phyloP scores from a whole-genome alignment of 345 rosid genomes.

The Durio zibethinus region DNA sequence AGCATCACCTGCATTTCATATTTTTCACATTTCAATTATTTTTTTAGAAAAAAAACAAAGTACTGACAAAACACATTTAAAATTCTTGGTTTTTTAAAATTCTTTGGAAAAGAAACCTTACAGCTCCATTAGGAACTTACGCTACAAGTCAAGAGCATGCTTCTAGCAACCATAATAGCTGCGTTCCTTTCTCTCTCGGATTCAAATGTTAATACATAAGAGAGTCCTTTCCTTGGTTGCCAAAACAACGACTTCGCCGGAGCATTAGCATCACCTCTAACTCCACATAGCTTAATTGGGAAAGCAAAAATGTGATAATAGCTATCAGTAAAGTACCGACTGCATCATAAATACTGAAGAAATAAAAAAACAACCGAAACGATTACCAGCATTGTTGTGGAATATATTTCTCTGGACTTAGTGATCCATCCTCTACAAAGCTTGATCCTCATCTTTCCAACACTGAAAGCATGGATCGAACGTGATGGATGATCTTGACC shows the following conservation, averaged over 20 bases:
- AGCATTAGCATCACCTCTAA: conserved; percentile 46
- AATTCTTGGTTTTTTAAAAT: background rate
- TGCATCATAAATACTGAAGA: background rate
- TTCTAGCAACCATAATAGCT: conserved; percentile 72
- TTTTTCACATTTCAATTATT: background rate
- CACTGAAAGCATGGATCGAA: conserved; percentile 57
- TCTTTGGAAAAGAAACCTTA: too few relatives aligned
- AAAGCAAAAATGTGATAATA: conserved; percentile 10
- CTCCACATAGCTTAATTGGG: conserved; percentile 65
- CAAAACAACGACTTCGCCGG: conserved; percentile 77
- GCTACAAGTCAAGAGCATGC: conserved; percentile 77
- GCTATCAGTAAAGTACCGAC: background rate
- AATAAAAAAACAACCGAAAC: background rate
- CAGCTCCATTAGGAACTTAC: conserved; percentile 37
- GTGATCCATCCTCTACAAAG: conserved; percentile 97
- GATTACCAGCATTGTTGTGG: conserved; percentile 78
- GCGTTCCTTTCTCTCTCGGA: conserved; percentile 87
- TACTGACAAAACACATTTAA: background rate
- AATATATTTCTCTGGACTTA: conserved; percentile 88
- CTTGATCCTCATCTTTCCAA: conserved; percentile 88
- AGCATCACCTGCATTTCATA: conserved; percentile 57
- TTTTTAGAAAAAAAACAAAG: background rate
- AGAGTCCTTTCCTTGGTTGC: conserved; percentile 85
- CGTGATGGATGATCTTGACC: conserved; percentile 75
- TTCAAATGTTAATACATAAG: conserved; percentile 70